phyloP scores from a whole-genome alignment of 2,329 filamentous ascomycete species.

The Fusarium dlaminii region DNA sequence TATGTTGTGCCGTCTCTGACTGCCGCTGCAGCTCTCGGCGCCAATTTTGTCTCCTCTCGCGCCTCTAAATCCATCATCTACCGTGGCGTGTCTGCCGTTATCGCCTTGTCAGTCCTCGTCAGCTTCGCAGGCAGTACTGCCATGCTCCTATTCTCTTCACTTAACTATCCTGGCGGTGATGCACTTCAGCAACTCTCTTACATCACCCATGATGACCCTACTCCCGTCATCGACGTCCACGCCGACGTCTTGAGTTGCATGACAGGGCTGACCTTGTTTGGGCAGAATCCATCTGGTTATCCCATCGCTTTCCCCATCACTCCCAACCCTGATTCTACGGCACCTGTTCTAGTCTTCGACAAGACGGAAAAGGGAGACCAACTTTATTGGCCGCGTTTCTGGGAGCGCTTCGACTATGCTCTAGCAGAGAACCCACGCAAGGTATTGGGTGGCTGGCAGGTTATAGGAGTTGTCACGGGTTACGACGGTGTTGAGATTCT shows the following conservation, averaged over 20 bases:
- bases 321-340: constrained; percentile 24
- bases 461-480: constrained; percentile 65
- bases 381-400: constrained; percentile 63
- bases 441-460: constrained; percentile 63
- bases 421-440: constrained; percentile 63
- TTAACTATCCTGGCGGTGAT: constrained; percentile 93
- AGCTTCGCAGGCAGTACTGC: constrained; percentile 69
- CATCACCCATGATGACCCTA: constrained; percentile 40
- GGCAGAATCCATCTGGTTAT: constrained; percentile 56
- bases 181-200: constrained; percentile 69
- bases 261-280: constrained; percentile 75
- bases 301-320: constrained; percentile 46
- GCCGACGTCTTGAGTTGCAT: constrained; percentile 75
- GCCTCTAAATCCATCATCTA: constrained; percentile 68
- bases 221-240: constrained; percentile 58
- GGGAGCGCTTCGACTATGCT: constrained; percentile 71
- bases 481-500: constrained; percentile 69
- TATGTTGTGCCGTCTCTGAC: constrained; percentile 87
- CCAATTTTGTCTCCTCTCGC: constrained; percentile 74
- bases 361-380: constrained; percentile 63
- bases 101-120: constrained; percentile 68
- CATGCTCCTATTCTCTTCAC: constrained; percentile 81
- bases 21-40: constrained; percentile 77
- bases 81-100: constrained; percentile 59
- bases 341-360: constrained; percentile 59